Evolutionary conservation across 371 early-diverging fungal species (phyloP).

Genomic region (Coemansia sp.): DNA sequence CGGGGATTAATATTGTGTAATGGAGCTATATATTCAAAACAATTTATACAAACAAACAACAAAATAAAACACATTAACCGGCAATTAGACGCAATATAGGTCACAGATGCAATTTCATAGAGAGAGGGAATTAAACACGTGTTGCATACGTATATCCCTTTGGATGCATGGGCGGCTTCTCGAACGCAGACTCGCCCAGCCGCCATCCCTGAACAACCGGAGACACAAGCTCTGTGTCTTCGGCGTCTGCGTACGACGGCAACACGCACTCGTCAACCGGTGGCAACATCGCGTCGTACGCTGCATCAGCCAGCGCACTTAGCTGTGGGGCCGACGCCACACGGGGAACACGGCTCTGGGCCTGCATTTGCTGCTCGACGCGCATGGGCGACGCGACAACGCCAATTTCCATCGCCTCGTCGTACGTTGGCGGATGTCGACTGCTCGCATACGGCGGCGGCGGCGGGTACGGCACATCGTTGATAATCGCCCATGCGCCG

Average conservation of each 20-base stretch:
- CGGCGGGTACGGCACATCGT: slow-evolving; percentile 48
- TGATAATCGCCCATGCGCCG: slow-evolving; percentile 48
- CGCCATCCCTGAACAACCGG: slow-evolving; percentile 31
- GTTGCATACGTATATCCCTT: slow-evolving; percentile 12
- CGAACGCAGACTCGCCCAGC: slow-evolving; percentile 37
- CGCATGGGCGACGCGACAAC: slow-evolving; percentile 49
- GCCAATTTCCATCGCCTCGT: slow-evolving; percentile 49
- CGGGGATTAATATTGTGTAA: too few relatives aligned
- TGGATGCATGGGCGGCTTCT: slow-evolving; percentile 36
- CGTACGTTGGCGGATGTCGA: slow-evolving; percentile 47
- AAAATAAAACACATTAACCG: not conserved
- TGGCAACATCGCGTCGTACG: not conserved
- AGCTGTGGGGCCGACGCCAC: slow-evolving; percentile 30
- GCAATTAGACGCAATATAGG: not conserved
- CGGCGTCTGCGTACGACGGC: slow-evolving; percentile 22
- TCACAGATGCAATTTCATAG: not conserved
- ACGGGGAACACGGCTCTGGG: slow-evolving; percentile 3
- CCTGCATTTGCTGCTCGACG: slow-evolving; percentile 39
- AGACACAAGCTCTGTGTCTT: slow-evolving; percentile 9
- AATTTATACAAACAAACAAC: not conserved
- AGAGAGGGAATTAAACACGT: not conserved
- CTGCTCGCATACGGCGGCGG: slow-evolving; percentile 49
- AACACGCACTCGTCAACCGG: not conserved
- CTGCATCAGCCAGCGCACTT: not conserved
- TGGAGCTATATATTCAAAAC: not conserved